These are phyloP conservation scores for Tetrapisispora nanseiensis DNA, from an alignment of 805 yeast genomes.

Conservation along the genomic window DNA sequence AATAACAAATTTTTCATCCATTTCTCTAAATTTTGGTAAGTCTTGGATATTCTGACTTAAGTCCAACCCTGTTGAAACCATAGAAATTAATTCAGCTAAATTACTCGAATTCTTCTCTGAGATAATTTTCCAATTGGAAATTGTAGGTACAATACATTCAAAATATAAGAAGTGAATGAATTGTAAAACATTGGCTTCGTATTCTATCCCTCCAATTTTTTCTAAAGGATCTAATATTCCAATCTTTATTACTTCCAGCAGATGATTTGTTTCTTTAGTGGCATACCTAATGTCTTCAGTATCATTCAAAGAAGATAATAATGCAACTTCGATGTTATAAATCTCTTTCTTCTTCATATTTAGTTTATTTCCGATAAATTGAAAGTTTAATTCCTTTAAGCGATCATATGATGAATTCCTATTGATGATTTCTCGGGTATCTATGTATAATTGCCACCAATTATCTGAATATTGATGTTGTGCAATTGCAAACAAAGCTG, in stretches of 20 bases:
- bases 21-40: slow-evolving; percentile 16
- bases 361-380: slow-evolving; percentile 13
- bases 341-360: slow-evolving; percentile 13
- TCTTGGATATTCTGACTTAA: slow-evolving; percentile 10
- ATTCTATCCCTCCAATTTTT: slow-evolving; percentile 8
- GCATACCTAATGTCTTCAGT: slow-evolving; percentile 20
- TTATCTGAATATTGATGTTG: slow-evolving; percentile 11
- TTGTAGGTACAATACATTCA: slow-evolving; percentile 13
- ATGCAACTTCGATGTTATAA: slow-evolving; percentile 7
- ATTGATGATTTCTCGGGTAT: slow-evolving; percentile 12
- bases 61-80: slow-evolving; percentile 19
- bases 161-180: slow-evolving; percentile 17
- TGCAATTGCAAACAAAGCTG: slow-evolving; percentile 20
- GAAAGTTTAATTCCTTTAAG: slow-evolving; percentile 17
- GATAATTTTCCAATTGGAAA: slow-evolving; percentile 25
- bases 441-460: slow-evolving; percentile 25
- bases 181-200: slow-evolving; percentile 6
- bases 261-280: slow-evolving; percentile 11
- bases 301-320: slow-evolving; percentile 13
- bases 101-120: slow-evolving; percentile 28
- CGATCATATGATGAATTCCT: slow-evolving; percentile 7
- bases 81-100: slow-evolving; percentile 18
- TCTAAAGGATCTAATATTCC: slow-evolving; percentile 15
- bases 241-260: slow-evolving; percentile 16
- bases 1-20: slow-evolving; percentile 21